phyloP scores from a whole-genome alignment of 805 yeast genomes.

The Spathaspora hagerdaliae region DNA sequence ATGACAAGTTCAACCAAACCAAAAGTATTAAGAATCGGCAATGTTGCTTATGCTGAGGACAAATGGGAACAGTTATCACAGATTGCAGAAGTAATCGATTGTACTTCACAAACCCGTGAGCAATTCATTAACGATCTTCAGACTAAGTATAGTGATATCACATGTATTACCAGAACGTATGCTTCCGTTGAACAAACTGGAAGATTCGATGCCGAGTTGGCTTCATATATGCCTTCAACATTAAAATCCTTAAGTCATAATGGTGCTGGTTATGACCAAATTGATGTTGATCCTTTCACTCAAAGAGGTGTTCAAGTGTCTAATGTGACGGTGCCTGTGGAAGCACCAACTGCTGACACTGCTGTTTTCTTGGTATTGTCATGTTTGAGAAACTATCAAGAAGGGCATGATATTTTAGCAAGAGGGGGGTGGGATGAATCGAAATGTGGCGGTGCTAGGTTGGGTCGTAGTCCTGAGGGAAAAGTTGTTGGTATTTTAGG shows the following conservation, averaged over 20 bases:
- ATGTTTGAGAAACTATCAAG: slow-evolving; percentile 64
- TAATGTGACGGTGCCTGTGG: slow-evolving; percentile 64
- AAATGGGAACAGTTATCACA: slow-evolving; percentile 60
- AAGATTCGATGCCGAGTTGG: slow-evolving; percentile 59
- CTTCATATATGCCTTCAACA: slow-evolving; percentile 48
- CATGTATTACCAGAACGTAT: slow-evolving; percentile 50
- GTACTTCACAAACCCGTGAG: slow-evolving; percentile 30
- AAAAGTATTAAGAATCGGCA: slow-evolving; percentile 64
- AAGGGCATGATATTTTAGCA: slow-evolving; percentile 48
- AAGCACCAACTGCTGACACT: slow-evolving; percentile 68
- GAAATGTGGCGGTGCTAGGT: slow-evolving; percentile 47
- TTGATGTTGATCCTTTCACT: slow-evolving; percentile 52
- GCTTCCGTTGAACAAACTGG: slow-evolving; percentile 53
- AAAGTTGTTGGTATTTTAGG: slow-evolving; percentile 79
- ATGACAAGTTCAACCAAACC: slow-evolving; percentile 32
- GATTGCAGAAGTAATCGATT: slow-evolving; percentile 35
- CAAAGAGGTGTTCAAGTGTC: slow-evolving; percentile 58
- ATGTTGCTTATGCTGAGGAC: slow-evolving; percentile 52
- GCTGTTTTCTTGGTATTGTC: slow-evolving; percentile 61
- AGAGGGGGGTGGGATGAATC: slow-evolving; percentile 59
- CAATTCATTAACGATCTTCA: slow-evolving; percentile 43
- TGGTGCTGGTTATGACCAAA: slow-evolving; percentile 79
- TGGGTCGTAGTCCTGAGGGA: slow-evolving; percentile 75
- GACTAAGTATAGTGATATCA: slow-evolving; percentile 41
- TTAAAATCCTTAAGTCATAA: slow-evolving; percentile 53